These are phyloP conservation scores for Zoysia pacifica DNA, from an alignment of 176 grass and related monocot genomes.

Conservation along the genomic window DNA sequence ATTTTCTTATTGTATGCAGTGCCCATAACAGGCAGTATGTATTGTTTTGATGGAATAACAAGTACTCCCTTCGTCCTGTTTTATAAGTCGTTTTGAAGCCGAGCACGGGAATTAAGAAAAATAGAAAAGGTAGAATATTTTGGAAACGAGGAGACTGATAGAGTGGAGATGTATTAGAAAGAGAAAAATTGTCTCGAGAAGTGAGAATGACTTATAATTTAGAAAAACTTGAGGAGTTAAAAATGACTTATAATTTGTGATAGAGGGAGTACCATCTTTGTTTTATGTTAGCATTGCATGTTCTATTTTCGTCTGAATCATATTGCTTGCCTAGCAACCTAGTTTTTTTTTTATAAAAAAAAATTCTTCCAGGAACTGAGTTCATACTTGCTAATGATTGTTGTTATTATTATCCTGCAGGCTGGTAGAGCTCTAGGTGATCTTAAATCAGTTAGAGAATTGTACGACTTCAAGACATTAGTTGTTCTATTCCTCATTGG, in stretches of 20 bases:
- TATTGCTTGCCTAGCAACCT: not conserved
- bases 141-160: too few species aligned
- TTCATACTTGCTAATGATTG: not conserved
- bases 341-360: too few species aligned
- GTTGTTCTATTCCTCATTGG: slow-evolving; percentile 87
- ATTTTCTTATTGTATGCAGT: not conserved
- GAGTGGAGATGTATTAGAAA: too few species aligned
- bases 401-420: slow-evolving; percentile 43
- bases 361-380: not conserved
- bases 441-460: slow-evolving; percentile 82
- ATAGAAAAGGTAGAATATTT: too few species aligned
- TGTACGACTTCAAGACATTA: slow-evolving; percentile 95
- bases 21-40: not conserved
- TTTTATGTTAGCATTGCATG: not conserved
- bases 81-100: too few species aligned
- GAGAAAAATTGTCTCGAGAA: too few species aligned
- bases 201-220: too few species aligned
- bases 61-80: not conserved
- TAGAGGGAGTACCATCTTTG: not conserved
- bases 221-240: too few species aligned
- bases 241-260: too few species aligned
- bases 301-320: not conserved
- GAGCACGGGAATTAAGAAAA: too few species aligned
- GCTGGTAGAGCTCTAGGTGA: slow-evolving; percentile 84
- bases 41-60: not conserved